phyloP scores from a whole-genome alignment of 2,329 filamentous ascomycete genomes.

The Diaporthe aspalathi region DNA sequence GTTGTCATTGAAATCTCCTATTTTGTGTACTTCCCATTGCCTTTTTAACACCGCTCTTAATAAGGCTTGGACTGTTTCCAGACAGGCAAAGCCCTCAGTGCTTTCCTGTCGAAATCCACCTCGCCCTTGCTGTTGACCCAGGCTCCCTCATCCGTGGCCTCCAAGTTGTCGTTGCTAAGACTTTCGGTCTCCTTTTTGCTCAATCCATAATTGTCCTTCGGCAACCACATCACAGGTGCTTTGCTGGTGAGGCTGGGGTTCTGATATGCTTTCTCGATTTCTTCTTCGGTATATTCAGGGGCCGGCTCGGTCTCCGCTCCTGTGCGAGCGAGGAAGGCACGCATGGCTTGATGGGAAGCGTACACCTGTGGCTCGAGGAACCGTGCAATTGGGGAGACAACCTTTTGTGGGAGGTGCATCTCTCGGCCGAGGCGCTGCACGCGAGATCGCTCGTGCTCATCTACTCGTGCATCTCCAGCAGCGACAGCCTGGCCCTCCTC shows the following conservation, averaged over 20 bases:
- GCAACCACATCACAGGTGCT: conserved; percentile 37
- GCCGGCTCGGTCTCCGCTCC: conserved; percentile 35
- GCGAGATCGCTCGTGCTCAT: conserved; percentile 23
- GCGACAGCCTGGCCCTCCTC: conserved; percentile 33
- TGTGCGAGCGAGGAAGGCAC: conserved; percentile 33
- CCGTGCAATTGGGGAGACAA: conserved; percentile 33
- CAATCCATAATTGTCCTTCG: conserved; percentile 34
- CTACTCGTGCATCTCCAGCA: conserved; percentile 20
- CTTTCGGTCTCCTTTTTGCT: conserved; percentile 36
- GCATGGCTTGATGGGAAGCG: conserved; percentile 38
- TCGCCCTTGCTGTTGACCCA: conserved; percentile 35
- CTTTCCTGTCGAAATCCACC: conserved; percentile 35
- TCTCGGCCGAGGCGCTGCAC: conserved; percentile 34
- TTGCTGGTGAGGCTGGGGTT: conserved; percentile 37
- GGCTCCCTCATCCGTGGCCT: conserved; percentile 36
- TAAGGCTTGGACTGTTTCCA: conserved; percentile 35
- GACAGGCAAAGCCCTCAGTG: conserved; percentile 22
- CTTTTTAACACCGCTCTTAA: conserved; percentile 1
- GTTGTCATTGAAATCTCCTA: neutral
- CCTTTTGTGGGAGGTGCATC: conserved; percentile 29
- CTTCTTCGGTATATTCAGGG: conserved; percentile 34
- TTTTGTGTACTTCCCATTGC: neutral
- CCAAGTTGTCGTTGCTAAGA: conserved; percentile 18
- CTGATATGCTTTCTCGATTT: conserved; percentile 33
- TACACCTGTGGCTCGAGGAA: conserved; percentile 38